These are phyloP conservation scores for Coemansia sp. DNA, from an alignment of 192 early-diverging fungal species.

Conservation along the genomic window DNA sequence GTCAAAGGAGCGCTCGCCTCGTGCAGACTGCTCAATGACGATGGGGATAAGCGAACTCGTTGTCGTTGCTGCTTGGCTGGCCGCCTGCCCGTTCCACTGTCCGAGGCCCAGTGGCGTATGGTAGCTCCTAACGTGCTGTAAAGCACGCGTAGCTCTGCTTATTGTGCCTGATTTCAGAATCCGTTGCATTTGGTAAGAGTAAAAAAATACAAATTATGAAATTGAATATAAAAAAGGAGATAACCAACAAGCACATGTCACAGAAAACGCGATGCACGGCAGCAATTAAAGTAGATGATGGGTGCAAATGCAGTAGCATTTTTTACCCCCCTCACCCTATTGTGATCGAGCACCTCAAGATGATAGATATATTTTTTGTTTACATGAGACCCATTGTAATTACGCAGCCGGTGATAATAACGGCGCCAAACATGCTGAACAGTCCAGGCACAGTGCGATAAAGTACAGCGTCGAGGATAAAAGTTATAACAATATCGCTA, in stretches of 20 bases:
- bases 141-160: not conserved
- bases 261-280: not conserved
- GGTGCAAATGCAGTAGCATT: not conserved
- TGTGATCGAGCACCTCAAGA: not conserved
- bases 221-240: not conserved
- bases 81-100: conserved; percentile 25
- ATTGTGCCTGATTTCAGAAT: not conserved
- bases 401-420: conserved; percentile 14
- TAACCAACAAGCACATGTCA: not conserved
- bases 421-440: conserved; percentile 15
- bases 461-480: conserved; percentile 16
- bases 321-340: too few relatives aligned
- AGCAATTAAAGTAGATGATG: not conserved
- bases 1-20: conserved; percentile 94
- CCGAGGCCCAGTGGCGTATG: conserved; percentile 29
- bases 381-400: conserved; percentile 11
- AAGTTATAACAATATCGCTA: conserved; percentile 20
- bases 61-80: conserved; percentile 12
- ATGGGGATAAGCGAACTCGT: conserved; percentile 50
- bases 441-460: conserved; percentile 13
- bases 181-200: not conserved
- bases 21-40: conserved; percentile 59
- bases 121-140: not conserved
- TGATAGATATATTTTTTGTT: not conserved
- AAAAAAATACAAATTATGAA: not conserved